Base-by-base conservation (phyloP, 352 stramenopile genomes). In the Phytophthora palmivora region DNA sequence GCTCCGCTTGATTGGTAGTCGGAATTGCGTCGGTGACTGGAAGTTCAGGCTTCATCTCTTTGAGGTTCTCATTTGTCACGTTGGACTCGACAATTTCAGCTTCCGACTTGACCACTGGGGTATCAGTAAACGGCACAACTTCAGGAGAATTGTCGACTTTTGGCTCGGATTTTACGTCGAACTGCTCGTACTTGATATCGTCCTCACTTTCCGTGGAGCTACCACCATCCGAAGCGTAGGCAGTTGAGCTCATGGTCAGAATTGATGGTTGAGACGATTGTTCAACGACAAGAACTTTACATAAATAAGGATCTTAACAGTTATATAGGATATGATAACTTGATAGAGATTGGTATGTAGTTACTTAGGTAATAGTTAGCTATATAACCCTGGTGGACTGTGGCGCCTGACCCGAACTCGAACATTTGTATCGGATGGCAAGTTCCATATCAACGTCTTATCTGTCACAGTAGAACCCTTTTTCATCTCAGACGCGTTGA, bases 121-220 rank as follows among this genome's bases (percentile, higher is more conserved):
- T 37, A 14, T 60, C 21, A 18, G 28, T 12, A 42, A 28, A 32
- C 6, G 18, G 6, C 22, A 15, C 28, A 41, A 48, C 47, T 61
- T 38, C 55, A 53, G 37, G 1, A 24, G 39, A 22, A 21, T 11
- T 28, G 9, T 46, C 14, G 21, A 22, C 15, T 2, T 10, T 16
- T 47, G 43, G 30, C 47, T 67, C 62, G 0, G 44, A 43, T 15
- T 64, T 69, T 3, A 69, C 12, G 18, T 12, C 16, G 11, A 47
- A 19, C 52, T 58, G 48, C 22, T 48, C 11, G 14, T 53, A 61
- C 8, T 33, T 8, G 16, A 6, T 30, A 9, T 62, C 44, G 21
- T 61, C 49, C 30, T 71, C 56, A 37, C 56, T 71, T 39, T 71
- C 63, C 21, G 56, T 67, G 30, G 57, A 54, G 44, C 57, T 72